Base-by-base conservation (phyloP, 2,329 filamentous ascomycete species). In the Exophiala xenobiotica region DNA sequence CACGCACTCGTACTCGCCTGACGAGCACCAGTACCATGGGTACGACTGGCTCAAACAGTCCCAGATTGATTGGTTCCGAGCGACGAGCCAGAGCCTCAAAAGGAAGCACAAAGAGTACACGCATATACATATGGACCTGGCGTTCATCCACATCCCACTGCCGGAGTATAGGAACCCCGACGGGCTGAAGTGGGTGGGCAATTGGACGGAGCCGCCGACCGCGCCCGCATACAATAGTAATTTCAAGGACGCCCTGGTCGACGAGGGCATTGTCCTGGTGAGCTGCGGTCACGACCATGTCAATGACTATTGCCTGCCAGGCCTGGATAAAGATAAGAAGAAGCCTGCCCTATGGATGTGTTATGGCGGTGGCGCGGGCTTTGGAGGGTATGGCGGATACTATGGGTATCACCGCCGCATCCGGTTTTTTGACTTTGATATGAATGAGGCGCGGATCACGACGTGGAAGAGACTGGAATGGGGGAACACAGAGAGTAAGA, bases 11-110 rank as follows among this genome's bases (percentile, higher is more conserved):
- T 95, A 96, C 69, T 90, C 89, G 4, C 91, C 91, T 0, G 88
- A 99, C 65, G 90, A 96, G 70, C 82, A 84, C 49, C 83, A 88
- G 53, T 96, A 85, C 68, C 82, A 83, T n/a, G 93, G 93, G 41
- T 99, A 99, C 67, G 92, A 97, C 71, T 99, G 93, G 93, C 75
- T 99, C 65, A 97, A 97, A 73, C 85, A 85, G 38, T 90, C 82
- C 61, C 93, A 99, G 70, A 96, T 96, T 53, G 83, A 88, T 49
- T 99, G 93, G 93, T 99, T 99, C 75, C 85, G 83, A 60, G 79
- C 82, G 57, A 95, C 88, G 1, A 85, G 88, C 0, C 76, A 85
- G 51, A 73, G 82, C 9, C 73, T 96, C 40, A 89, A 89, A 71
- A 83, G 85, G 63, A 82, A 82, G 54, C 91, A 96, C 67, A 80